Evolutionary conservation across 75 land plant genomes (phyloP).

Genomic region (Gnetum montanum): DNA sequence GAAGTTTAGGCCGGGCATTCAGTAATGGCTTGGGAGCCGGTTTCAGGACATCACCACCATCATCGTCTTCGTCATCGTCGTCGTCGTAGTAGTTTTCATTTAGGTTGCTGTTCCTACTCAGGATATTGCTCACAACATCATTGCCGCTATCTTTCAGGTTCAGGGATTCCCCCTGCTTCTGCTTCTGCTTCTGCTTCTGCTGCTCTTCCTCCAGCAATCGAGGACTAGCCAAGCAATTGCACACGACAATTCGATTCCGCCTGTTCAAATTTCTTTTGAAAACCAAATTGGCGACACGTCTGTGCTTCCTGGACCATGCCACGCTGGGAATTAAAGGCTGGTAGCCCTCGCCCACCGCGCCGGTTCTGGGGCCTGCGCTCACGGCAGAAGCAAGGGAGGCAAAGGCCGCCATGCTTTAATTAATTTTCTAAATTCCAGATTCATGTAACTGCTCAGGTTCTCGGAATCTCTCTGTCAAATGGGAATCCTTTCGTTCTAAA

Average conservation of each 20-base stretch:
- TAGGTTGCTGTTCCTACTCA: neutral
- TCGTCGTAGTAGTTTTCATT: neutral
- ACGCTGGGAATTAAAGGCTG: neutral
- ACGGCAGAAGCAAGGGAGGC: constrained; percentile 54
- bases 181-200: no score
- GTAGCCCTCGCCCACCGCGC: constrained; percentile 15
- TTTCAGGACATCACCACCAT: constrained; percentile 24
- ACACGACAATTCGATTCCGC: constrained; percentile 10
- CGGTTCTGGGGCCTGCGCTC: constrained; percentile 14
- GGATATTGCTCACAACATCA: constrained; percentile 12
- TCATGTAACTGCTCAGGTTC: no score
- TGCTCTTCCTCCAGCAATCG: constrained; percentile 32
- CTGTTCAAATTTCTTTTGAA: constrained; percentile 5
- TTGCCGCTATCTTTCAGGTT: no score
- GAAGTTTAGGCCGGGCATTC: neutral
- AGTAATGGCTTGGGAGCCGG: constrained; percentile 56
- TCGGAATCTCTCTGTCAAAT: no score
- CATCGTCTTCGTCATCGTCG: constrained; percentile 12
- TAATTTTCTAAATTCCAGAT: neutral
- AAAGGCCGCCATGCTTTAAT: constrained; percentile 36
- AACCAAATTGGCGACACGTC: neutral
- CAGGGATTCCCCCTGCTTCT: constrained; percentile 22
- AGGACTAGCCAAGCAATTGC: constrained; percentile 31
- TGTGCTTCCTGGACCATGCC: constrained; percentile 5
- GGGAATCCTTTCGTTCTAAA: neutral